These are phyloP conservation scores for Colletotrichum sp. DNA, from an alignment of 2,329 filamentous ascomycete species.

Conservation along the genomic window DNA sequence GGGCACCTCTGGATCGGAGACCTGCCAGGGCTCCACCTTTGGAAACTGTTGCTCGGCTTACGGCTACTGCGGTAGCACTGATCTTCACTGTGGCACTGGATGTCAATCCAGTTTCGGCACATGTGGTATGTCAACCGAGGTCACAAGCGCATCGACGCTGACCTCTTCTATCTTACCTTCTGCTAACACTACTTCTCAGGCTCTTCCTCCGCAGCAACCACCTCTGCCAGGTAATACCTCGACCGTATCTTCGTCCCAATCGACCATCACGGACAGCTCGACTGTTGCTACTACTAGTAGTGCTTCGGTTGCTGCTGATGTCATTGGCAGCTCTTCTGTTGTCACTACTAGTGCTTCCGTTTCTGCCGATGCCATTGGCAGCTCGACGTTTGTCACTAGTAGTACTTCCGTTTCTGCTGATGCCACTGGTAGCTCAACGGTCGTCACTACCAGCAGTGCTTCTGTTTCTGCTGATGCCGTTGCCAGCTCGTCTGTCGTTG, in stretches of 20 bases:
- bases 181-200: constrained; percentile 3
- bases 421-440: neutral
- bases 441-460: neutral
- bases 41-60: constrained; percentile 25
- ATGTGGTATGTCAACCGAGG: constrained; percentile 9
- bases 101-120: constrained; percentile 10
- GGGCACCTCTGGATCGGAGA: neutral
- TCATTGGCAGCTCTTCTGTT: neutral
- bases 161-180: neutral
- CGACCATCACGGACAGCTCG: neutral
- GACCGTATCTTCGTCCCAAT: neutral
- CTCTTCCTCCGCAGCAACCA: neutral
- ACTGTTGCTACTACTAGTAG: neutral
- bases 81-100: constrained; percentile 22
- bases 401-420: neutral
- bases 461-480: neutral
- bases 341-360: neutral
- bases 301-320: neutral
- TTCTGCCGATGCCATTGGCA: neutral
- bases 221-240: neutral
- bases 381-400: neutral
- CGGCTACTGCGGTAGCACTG: constrained; percentile 24
- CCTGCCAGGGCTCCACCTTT: constrained; percentile 11
- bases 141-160: neutral
- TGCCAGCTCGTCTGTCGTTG: neutral